Conservation (phyloP, 345 rosid genomes). For the Bretschneidera sinensis region DNA sequence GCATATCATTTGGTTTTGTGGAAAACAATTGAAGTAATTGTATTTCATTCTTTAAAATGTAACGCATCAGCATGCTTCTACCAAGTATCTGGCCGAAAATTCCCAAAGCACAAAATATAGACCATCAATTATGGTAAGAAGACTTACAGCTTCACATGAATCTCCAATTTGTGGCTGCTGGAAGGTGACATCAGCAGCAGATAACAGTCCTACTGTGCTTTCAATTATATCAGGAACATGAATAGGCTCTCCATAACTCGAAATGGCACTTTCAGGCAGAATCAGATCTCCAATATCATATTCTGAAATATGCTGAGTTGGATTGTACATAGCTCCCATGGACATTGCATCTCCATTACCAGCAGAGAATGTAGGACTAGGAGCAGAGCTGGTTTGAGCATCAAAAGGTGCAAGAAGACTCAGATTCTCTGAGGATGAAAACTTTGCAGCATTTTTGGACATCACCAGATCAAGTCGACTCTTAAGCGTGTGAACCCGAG, state of each 20-base stretch:
- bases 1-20: too few species aligned
- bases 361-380: conserved; percentile 78
- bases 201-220: conserved; percentile 79
- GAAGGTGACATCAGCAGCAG: conserved; percentile 72
- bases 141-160: conserved; percentile 71
- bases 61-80: neutral
- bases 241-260: conserved; percentile 60
- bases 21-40: neutral
- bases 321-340: conserved; percentile 41
- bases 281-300: conserved; percentile 56
- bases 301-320: conserved; percentile 41
- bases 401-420: conserved; percentile 67
- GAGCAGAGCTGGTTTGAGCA: conserved; percentile 74
- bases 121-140: neutral
- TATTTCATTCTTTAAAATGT: too few species aligned
- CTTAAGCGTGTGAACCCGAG: conserved; percentile 62
- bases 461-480: conserved; percentile 52
- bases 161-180: conserved; percentile 58
- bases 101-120: too few species aligned
- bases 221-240: conserved; percentile 91
- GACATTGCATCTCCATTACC: conserved; percentile 62
- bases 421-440: conserved; percentile 87
- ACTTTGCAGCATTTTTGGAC: conserved; percentile 65
- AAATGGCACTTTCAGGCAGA: conserved; percentile 56
- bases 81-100: too few species aligned